Percentiles rank a stretch among this genome's conserved stretches.
These are phyloP conservation scores for Fusarium xyrophilum DNA, from an alignment of 2,329 filamentous ascomycete species.

Conservation along the genomic window DNA sequence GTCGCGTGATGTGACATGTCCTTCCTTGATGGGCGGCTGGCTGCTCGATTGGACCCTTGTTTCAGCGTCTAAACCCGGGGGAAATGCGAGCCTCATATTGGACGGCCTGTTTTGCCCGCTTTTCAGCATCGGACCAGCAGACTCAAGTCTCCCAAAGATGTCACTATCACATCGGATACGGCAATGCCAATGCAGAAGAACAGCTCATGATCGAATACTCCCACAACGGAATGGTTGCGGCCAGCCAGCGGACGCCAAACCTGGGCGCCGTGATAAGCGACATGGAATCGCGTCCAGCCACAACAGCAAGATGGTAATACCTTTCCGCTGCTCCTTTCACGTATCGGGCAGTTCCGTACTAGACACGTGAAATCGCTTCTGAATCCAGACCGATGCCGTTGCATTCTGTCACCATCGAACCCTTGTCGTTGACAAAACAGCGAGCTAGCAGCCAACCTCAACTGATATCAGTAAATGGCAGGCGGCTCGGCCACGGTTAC, in stretches of 20 bases:
- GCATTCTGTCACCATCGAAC: background rate
- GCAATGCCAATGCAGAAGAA: background rate
- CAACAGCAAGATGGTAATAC: slow-evolving; percentile 16
- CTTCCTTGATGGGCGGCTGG: slow-evolving; percentile 1
- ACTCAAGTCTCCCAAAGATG: background rate
- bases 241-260: background rate
- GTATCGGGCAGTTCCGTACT: slow-evolving; percentile 21
- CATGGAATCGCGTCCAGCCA: slow-evolving; percentile 9
- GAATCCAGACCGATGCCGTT: background rate
- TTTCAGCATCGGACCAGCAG: slow-evolving; percentile 28
- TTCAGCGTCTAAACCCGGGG: slow-evolving; percentile 32
- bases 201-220: background rate
- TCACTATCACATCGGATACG: background rate
- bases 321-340: slow-evolving; percentile 13
- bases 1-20: slow-evolving; percentile 38
- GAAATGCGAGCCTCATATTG: slow-evolving; percentile 33
- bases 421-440: slow-evolving; percentile 16
- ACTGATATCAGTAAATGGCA: background rate
- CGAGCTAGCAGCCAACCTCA: slow-evolving; percentile 20
- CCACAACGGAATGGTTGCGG: background rate
- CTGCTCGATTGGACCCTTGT: slow-evolving; percentile 28
- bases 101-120: slow-evolving; percentile 14
- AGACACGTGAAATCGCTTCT: slow-evolving; percentile 17
- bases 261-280: slow-evolving; percentile 2
- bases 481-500: background rate